Conservation (phyloP, 2,329 filamentous ascomycete species). For the Aspergillus proliferans region DNA sequence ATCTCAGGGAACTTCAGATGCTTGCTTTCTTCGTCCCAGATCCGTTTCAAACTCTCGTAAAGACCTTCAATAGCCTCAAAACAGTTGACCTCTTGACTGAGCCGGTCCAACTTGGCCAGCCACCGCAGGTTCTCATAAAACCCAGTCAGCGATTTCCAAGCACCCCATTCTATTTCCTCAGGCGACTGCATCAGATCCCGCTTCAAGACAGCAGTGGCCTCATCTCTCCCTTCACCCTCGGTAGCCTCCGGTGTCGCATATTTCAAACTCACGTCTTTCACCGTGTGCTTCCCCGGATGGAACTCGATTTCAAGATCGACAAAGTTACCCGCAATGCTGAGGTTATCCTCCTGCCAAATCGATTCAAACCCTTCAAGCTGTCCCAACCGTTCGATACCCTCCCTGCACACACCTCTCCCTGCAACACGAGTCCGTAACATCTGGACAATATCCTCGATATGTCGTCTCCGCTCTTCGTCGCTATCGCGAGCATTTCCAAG, state of each 20-base stretch:
- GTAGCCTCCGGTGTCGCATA: constrained; percentile 37
- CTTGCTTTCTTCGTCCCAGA: constrained; percentile 39
- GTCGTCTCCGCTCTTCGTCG: constrained; percentile 36
- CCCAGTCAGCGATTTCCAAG: constrained; percentile 32
- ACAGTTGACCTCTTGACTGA: constrained; percentile 41
- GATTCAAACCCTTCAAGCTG: constrained; percentile 41
- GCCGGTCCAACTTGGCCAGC: constrained; percentile 39
- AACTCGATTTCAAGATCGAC: constrained; percentile 44
- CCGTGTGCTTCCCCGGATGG: constrained; percentile 32
- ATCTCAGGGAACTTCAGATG: constrained; percentile 22
- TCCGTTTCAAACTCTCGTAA: constrained; percentile 35
- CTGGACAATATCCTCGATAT: constrained; percentile 37
- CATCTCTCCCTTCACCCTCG: constrained; percentile 36
- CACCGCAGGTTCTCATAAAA: constrained; percentile 41
- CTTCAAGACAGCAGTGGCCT: constrained; percentile 39
- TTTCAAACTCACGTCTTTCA: constrained; percentile 39
- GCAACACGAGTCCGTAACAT: constrained; percentile 35
- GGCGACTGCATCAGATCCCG: constrained; percentile 30
- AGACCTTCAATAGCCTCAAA: constrained; percentile 42
- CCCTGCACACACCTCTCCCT: constrained; percentile 39
- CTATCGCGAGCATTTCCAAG: constrained; percentile 32
- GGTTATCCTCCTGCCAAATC: constrained; percentile 42
- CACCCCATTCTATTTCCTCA: constrained; percentile 24
- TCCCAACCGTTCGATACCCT: constrained; percentile 38
- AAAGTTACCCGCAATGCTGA: constrained; percentile 42